Percentiles rank a stretch among this genome's conserved stretches.
These are phyloP conservation scores for Didymella arachidicola DNA, from an alignment of 2,329 filamentous ascomycete genomes.

Conservation along the genomic window DNA sequence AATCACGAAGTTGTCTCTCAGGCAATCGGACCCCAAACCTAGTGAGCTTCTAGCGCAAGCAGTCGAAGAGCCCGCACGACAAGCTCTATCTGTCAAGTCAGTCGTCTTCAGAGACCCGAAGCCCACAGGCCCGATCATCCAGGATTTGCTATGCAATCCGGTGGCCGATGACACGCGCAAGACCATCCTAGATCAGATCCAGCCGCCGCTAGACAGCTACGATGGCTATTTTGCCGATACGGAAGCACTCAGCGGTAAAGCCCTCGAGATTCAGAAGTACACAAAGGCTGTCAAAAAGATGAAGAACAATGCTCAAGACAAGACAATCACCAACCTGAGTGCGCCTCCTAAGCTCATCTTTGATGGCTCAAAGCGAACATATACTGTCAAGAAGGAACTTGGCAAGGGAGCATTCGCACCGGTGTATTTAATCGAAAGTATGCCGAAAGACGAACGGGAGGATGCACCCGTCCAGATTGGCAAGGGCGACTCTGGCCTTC, in stretches of 20 bases:
- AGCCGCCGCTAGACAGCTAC: slow-evolving; percentile 77
- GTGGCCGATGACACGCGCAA: slow-evolving; percentile 78
- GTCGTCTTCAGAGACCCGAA: slow-evolving; percentile 52
- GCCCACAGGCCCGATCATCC: slow-evolving; percentile 75
- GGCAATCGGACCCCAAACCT: slow-evolving; percentile 51
- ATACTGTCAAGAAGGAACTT: slow-evolving; percentile 83
- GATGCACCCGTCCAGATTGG: slow-evolving; percentile 64
- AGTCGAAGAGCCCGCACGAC: slow-evolving; percentile 26
- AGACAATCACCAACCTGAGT: slow-evolving; percentile 67
- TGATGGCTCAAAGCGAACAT: slow-evolving; percentile 69
- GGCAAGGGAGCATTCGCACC: slow-evolving; percentile 94
- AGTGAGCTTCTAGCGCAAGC: slow-evolving; percentile 26
- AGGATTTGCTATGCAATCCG: slow-evolving; percentile 86
- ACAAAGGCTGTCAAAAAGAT: slow-evolving; percentile 71
- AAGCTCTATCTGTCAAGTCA: slow-evolving; percentile 33
- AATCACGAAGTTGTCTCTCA: slow-evolving; percentile 61
- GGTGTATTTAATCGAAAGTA: slow-evolving; percentile 86
- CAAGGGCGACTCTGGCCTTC: slow-evolving; percentile 66
- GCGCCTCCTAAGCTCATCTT: slow-evolving; percentile 73
- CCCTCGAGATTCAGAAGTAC: slow-evolving; percentile 81
- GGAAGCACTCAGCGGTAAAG: slow-evolving; percentile 68
- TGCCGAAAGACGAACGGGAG: slow-evolving; percentile 59
- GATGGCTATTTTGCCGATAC: slow-evolving; percentile 80
- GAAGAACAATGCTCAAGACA: slow-evolving; percentile 62
- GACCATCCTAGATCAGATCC: slow-evolving; percentile 76